Evolutionary conservation across 805 yeast genomes (phyloP).

Genomic region (Huiozyma naganishii): DNA sequence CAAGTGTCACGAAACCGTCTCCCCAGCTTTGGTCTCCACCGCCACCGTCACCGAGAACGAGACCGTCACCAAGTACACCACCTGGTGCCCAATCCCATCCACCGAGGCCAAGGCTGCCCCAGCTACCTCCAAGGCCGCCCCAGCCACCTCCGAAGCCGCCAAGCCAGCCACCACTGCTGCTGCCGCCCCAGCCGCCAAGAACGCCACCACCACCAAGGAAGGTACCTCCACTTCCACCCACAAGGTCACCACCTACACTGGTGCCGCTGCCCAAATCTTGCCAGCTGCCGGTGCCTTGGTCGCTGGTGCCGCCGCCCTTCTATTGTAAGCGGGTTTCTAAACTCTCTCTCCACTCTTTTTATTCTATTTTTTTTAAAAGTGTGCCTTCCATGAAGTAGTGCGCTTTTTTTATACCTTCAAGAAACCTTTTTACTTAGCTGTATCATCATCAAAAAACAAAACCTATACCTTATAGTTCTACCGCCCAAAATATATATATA

Average conservation of each 20-base stretch:
- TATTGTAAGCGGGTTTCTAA: constrained; percentile 27
- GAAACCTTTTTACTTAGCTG: not conserved
- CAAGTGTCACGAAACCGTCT: constrained; percentile 25
- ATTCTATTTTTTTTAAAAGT: not conserved
- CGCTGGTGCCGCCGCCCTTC: constrained; percentile 40
- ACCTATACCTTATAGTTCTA: too few relatives aligned
- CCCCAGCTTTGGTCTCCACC: constrained; percentile 28
- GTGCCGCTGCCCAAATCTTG: constrained; percentile 36
- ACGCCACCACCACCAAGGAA: constrained; percentile 26
- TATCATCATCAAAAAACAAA: not conserved
- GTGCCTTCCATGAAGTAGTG: not conserved
- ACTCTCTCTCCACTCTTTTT: not conserved
- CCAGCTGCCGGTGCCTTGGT: constrained; percentile 40
- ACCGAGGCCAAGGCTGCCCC: constrained; percentile 5
- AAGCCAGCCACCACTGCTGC: constrained; percentile 20
- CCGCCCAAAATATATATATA: too few relatives aligned
- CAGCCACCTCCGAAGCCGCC: constrained; percentile 18
- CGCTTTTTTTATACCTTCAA: not conserved
- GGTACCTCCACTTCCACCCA: constrained; percentile 13
- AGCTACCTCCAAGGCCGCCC: constrained; percentile 11
- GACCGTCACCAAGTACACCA: constrained; percentile 21
- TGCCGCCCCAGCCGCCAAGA: constrained; percentile 16
- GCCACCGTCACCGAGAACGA: constrained; percentile 26
- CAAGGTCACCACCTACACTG: constrained; percentile 27
- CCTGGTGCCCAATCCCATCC: constrained; percentile 27